Conservation (phyloP, 345 rosid genomes). For the Rhodamnia rubescens region DNA sequence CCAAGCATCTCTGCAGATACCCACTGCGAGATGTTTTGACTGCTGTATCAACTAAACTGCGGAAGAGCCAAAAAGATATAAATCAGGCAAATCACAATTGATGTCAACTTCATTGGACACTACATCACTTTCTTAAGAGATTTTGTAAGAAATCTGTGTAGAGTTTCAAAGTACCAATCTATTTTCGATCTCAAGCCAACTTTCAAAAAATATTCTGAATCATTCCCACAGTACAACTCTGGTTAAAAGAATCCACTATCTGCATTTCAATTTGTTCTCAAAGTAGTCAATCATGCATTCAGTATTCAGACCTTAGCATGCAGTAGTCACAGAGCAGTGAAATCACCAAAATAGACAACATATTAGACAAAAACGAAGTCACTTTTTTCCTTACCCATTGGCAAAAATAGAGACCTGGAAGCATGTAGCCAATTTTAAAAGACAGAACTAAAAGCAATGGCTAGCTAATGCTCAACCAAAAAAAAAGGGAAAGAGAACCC, state of each 20-base stretch:
- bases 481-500: too few relatives aligned
- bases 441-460: background rate
- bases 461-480: background rate
- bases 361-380: background rate
- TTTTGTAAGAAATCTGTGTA: background rate
- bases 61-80: conserved; percentile 2
- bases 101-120: background rate
- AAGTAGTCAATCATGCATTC: background rate
- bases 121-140: background rate
- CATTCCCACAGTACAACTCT: background rate
- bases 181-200: background rate
- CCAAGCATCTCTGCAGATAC: conserved; percentile 92
- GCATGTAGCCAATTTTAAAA: background rate
- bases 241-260: background rate
- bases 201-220: background rate
- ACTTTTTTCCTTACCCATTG: background rate
- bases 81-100: background rate
- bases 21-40: conserved; percentile 99
- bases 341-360: background rate
- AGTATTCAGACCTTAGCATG: background rate
- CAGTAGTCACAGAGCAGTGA: background rate
- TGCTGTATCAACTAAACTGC: conserved; percentile 94
- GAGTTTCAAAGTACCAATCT: background rate
- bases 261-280: background rate
- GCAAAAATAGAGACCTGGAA: background rate